phyloP scores from a whole-genome alignment of 2,329 filamentous ascomycete genomes.

The Ophiostoma himal-ulmi region DNA sequence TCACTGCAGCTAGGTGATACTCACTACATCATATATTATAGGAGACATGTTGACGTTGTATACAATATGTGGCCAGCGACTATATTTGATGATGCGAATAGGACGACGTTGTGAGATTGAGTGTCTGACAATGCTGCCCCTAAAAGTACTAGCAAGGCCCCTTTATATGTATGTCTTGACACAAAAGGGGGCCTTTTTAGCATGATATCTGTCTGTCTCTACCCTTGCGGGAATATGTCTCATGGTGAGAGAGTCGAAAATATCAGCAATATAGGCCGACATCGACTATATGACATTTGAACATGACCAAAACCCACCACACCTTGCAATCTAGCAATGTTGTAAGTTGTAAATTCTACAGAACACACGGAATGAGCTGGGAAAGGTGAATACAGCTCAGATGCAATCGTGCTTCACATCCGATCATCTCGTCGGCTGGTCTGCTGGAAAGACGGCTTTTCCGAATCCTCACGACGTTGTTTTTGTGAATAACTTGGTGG shows the following conservation, averaged over 20 bases:
- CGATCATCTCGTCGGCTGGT: not conserved
- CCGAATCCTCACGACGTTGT: not conserved
- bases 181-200: not conserved
- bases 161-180: not conserved
- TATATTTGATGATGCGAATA: not conserved
- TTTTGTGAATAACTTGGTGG: not conserved
- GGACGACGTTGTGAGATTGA: not conserved
- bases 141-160: not conserved
- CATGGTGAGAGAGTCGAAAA: not conserved
- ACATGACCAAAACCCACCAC: not conserved
- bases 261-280: not conserved
- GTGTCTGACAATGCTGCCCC: not conserved
- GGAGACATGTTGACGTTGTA: too few species aligned
- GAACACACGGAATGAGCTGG: not conserved
- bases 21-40: too few species aligned
- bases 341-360: not conserved
- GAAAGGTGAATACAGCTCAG: not conserved
- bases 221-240: not conserved
- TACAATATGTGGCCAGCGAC: not conserved
- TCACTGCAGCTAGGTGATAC: too few species aligned
- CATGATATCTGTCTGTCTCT: not conserved
- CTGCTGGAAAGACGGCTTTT: not conserved
- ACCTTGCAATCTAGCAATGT: too few species aligned
- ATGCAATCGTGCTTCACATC: not conserved
- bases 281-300: not conserved